Base-by-base conservation (phyloP, 164 flowering plant species). In the Platanus orientalis region DNA sequence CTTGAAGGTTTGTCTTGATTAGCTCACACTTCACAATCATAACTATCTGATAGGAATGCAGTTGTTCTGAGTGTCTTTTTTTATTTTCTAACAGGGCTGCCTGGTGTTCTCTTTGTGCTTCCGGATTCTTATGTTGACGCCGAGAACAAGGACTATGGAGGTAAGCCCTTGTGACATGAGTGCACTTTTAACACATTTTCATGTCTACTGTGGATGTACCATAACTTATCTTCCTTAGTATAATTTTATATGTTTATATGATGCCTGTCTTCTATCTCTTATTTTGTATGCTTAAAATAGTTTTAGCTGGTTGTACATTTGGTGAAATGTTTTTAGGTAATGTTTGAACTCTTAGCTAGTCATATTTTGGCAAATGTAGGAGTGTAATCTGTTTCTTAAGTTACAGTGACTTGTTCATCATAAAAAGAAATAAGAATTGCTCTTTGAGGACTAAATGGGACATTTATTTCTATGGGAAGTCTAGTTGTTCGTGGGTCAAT, bases 51-150 rank as follows among this genome's bases (percentile, higher is more conserved):
- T 28, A 6, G 21, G 6, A 13, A 7, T 54, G 27, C 42, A 45
- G 24, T 4, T n/a, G 7, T 34, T 6, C 64, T 56, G 19, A 49
- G 6, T 51, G n/a, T 11, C 30, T 20, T n/a, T 68, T 53, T 48
- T 53, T 40, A 11, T 58, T 44, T 73, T n/a, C n/a, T n/a, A n/a
- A 50, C 76, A 93, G 97, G 92, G 7, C 57, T 90, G 66, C 97
- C 97, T 25, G 96, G 96, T 40, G 97, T 94, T 50, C 78, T 89
- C n/a, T 94, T 94, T 79, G 96, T 91, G 72, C 98, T 94, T 61
- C 98, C 98, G 0, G 96, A 94, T 79, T 93, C 98, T 7, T 90
- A 90, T 70, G 97, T 90, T 20, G 98, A 93, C 74, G 78, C 96
- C 7, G 98, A 91, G 65, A 65, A 91, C 73, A 84, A 94, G 66